These are phyloP conservation scores for Protomyces pachydermus DNA, from an alignment of 1,139 yeast species.

Conservation along the genomic window DNA sequence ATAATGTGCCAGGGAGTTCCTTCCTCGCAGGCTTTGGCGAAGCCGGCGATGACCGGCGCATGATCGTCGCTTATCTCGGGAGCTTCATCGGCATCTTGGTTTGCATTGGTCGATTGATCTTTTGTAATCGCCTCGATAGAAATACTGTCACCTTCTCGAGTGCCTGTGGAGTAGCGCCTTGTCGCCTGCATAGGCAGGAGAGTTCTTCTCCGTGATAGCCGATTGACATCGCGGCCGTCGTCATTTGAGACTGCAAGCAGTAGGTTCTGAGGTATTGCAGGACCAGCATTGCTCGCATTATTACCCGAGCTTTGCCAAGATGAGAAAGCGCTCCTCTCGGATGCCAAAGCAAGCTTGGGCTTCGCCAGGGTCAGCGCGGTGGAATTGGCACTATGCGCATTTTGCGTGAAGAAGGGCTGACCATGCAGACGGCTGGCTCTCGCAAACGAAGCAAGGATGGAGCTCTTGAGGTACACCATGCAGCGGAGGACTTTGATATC, in stretches of 20 bases:
- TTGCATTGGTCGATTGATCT: too few species aligned
- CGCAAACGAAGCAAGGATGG: slow-evolving; percentile 9
- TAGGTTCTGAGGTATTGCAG: slow-evolving; percentile 3
- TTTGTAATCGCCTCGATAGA: neutral
- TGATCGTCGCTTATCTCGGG: neutral
- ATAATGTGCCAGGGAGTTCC: neutral
- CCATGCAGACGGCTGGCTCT: slow-evolving; percentile 16
- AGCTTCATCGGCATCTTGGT: neutral
- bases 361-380: slow-evolving; percentile 14
- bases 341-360: slow-evolving; percentile 17
- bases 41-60: neutral
- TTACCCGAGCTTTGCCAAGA: slow-evolving; percentile 13
- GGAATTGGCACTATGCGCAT: slow-evolving; percentile 16
- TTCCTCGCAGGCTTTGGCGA: neutral
- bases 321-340: slow-evolving; percentile 16
- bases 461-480: slow-evolving; percentile 1
- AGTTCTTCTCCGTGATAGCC: neutral
- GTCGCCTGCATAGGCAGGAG: slow-evolving; percentile 11
- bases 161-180: slow-evolving; percentile 23
- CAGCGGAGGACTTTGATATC: neutral
- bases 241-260: slow-evolving; percentile 10
- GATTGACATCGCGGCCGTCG: neutral
- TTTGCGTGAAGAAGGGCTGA: slow-evolving; percentile 17
- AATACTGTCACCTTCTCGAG: neutral
- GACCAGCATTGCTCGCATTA: slow-evolving; percentile 8